Evolutionary conservation across 306 rosid genomes (phyloP).

Genomic region (Quercus mongolica): DNA sequence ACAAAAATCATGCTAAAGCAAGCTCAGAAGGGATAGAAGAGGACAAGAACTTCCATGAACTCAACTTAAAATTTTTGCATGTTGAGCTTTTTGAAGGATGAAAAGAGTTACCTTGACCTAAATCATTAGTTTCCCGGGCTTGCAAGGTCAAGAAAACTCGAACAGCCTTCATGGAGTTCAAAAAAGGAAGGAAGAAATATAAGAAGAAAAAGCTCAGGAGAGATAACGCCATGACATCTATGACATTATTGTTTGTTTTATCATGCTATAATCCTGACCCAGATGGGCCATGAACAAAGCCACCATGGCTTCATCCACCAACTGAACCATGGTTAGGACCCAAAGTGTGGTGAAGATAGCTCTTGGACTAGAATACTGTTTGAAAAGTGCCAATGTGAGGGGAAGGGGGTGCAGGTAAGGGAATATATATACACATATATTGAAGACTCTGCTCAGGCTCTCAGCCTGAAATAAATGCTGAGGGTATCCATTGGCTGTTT

Average conservation of each 20-base stretch:
- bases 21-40: slow-evolving; percentile 35
- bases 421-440: slow-evolving; percentile 28
- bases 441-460: slow-evolving; percentile 6
- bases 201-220: slow-evolving; percentile 87
- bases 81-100: background rate
- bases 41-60: background rate
- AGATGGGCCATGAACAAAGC: slow-evolving; percentile 5
- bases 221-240: slow-evolving; percentile 62
- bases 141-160: slow-evolving; percentile 99
- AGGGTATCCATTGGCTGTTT: slow-evolving; percentile 47
- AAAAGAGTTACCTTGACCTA: background rate
- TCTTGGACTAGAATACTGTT: background rate
- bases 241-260: background rate
- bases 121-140: slow-evolving; percentile 20
- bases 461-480: slow-evolving; percentile 32
- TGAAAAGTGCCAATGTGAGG: slow-evolving; percentile 27
- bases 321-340: slow-evolving; percentile 1
- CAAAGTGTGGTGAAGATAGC: background rate
- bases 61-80: background rate
- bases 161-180: slow-evolving; percentile 27
- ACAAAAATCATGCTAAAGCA: background rate
- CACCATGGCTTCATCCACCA: background rate
- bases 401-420: slow-evolving; percentile 3
- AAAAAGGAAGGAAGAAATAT: background rate
- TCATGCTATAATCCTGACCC: background rate